A percentile compares a stretch with the other conserved stretches of the same genome.
Evolutionary conservation across 148 eudicot genomes (phyloP).

Genomic region (Heliamphora exappendiculata): DNA sequence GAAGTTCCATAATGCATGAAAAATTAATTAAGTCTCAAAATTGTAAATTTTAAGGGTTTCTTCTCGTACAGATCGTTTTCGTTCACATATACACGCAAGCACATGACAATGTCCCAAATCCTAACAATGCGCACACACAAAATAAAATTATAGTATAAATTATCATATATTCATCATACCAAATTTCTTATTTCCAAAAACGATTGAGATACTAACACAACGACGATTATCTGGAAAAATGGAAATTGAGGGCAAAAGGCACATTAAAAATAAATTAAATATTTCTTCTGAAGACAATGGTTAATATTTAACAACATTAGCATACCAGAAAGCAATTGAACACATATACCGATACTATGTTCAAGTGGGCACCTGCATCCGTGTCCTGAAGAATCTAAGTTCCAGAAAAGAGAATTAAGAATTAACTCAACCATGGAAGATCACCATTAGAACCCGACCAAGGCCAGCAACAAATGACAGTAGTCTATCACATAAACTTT

Average conservation of each 20-base stretch:
- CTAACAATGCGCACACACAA: not conserved
- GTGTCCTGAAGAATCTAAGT: conserved; percentile 28
- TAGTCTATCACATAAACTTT: conserved; percentile 33
- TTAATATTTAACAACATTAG: not conserved
- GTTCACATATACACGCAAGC: too few species aligned
- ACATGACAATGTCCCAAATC: not conserved
- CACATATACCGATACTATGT: conserved; percentile 28
- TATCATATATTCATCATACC: not conserved
- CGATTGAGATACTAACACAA: not conserved
- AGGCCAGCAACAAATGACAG: not conserved
- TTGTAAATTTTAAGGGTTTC: not conserved
- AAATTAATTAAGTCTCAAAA: too few species aligned
- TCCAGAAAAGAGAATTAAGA: conserved; percentile 12
- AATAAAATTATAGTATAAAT: not conserved
- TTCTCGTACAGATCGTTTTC: not conserved
- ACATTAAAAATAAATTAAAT: too few species aligned
- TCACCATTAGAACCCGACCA: conserved; percentile 17
- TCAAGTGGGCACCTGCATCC: conserved; percentile 27
- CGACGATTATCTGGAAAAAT: not conserved
- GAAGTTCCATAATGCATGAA: too few species aligned
- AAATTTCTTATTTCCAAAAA: not conserved
- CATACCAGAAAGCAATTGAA: conserved; percentile 33
- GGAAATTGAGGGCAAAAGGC: not conserved
- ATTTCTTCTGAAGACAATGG: not conserved
- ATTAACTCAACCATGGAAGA: conserved; percentile 14